A percentile compares a stretch with the other conserved stretches of the same genome.
Evolutionary conservation across 148 eudicot genomes (phyloP).

Genomic region (Diospyros kaki): DNA sequence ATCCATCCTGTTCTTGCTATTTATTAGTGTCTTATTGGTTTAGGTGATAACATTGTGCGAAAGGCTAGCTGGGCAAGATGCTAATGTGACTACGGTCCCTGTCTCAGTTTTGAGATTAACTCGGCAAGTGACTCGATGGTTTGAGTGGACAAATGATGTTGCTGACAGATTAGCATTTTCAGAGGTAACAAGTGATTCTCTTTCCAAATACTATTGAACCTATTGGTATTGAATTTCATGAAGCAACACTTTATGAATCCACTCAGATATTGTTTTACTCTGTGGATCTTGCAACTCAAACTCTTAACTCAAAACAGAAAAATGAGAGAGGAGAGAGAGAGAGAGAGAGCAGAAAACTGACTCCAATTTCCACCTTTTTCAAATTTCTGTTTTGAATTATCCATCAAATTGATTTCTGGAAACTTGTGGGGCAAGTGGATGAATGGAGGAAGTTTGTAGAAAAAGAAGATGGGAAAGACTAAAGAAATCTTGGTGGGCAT

Average conservation of each 20-base stretch:
- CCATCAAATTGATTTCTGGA: no score
- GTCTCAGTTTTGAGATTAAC: conserved; percentile 87
- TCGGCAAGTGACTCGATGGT: conserved; percentile 85
- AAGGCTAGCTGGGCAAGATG: conserved; percentile 99
- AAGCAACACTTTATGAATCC: neutral
- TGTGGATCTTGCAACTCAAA: neutral
- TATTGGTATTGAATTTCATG: neutral
- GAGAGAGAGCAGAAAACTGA: no score
- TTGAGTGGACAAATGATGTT: conserved; percentile 97
- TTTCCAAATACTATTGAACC: neutral
- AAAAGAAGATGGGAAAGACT: no score
- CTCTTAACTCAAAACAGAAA: neutral
- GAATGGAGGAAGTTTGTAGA: no score
- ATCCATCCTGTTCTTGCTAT: neutral
- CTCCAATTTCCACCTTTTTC: no score
- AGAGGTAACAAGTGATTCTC: conserved; percentile 48
- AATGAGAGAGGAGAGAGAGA: no score
- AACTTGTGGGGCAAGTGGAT: no score
- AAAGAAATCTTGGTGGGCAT: no score
- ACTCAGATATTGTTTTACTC: no score
- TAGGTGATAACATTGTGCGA: conserved; percentile 98
- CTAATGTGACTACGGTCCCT: conserved; percentile 96
- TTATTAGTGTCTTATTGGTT: conserved; percentile 16
- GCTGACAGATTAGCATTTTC: conserved; percentile 99
- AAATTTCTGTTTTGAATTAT: no score